Percentiles rank a stretch among this genome's conserved stretches.
These are phyloP conservation scores for Candida ulmi DNA, from an alignment of 805 yeast species.

Conservation along the genomic window DNA sequence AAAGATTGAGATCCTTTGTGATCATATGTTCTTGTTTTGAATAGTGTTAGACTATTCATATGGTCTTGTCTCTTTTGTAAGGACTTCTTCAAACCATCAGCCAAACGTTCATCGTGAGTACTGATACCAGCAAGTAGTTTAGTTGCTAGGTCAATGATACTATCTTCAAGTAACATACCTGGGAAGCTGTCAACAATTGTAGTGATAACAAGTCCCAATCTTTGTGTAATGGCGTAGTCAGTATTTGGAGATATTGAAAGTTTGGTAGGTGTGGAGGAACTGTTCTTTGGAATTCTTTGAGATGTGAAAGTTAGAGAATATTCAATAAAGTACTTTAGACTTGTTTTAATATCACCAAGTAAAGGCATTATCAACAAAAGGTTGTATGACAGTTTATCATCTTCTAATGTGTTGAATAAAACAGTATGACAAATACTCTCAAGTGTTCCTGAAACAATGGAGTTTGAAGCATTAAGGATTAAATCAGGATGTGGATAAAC, in stretches of 20 bases:
- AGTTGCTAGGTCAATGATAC: slow-evolving; percentile 52
- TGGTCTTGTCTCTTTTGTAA: slow-evolving; percentile 46
- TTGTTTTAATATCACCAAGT: slow-evolving; percentile 40
- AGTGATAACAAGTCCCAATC: slow-evolving; percentile 48
- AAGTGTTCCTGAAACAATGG: slow-evolving; percentile 46
- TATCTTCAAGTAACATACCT: slow-evolving; percentile 64
- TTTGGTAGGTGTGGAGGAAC: slow-evolving; percentile 6
- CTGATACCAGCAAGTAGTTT: slow-evolving; percentile 44
- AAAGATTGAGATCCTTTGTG: slow-evolving; percentile 22
- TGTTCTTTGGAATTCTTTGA: slow-evolving; percentile 18
- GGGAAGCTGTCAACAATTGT: slow-evolving; percentile 55
- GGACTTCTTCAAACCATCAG: slow-evolving; percentile 46
- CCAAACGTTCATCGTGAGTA: slow-evolving; percentile 40
- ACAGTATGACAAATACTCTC: slow-evolving; percentile 78
- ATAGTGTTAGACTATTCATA: slow-evolving; percentile 32
- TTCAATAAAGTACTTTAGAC: slow-evolving; percentile 39
- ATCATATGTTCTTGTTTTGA: slow-evolving; percentile 14
- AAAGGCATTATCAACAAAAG: slow-evolving; percentile 51
- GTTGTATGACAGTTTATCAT: slow-evolving; percentile 33
- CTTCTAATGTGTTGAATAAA: slow-evolving; percentile 44
- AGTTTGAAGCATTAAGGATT: slow-evolving; percentile 41
- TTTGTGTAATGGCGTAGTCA: slow-evolving; percentile 38
- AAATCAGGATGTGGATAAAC: slow-evolving; percentile 60
- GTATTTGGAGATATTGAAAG: slow-evolving; percentile 25
- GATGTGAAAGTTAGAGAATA: slow-evolving; percentile 31